phyloP scores from a whole-genome alignment of 768 basidiomycete genomes.

The Mycena haematopus region DNA sequence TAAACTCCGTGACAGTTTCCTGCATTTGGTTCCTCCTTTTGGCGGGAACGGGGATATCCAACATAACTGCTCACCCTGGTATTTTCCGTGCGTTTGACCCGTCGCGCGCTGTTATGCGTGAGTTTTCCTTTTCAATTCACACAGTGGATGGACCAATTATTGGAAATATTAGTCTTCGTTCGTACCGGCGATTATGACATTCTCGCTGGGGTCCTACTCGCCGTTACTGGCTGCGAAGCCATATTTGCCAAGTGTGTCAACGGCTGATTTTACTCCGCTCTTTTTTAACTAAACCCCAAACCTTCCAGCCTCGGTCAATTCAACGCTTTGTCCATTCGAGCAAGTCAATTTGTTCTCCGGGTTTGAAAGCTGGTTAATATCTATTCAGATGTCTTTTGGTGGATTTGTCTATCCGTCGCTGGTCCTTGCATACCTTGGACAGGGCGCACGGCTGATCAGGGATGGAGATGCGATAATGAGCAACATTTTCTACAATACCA shows the following conservation, averaged over 20 bases:
- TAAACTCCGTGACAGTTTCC: constrained; percentile 45
- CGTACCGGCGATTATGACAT: constrained; percentile 66
- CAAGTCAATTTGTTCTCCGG: constrained; percentile 30
- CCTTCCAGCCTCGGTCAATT: constrained; percentile 66
- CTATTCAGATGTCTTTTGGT: constrained; percentile 54
- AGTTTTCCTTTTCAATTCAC: constrained; percentile 26
- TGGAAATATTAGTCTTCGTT: constrained; percentile 57
- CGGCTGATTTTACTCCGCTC: background rate
- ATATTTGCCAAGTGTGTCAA: constrained; percentile 66
- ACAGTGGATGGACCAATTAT: background rate
- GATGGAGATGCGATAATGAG: constrained; percentile 55
- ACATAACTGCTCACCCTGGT: constrained; percentile 58
- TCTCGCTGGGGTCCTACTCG: constrained; percentile 67
- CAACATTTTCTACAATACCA: constrained; percentile 69
- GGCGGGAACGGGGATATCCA: constrained; percentile 60
- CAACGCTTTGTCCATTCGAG: constrained; percentile 63
- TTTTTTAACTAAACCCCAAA: background rate
- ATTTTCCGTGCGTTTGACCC: constrained; percentile 74
- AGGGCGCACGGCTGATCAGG: constrained; percentile 66
- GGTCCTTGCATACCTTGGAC: constrained; percentile 71
- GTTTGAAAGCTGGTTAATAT: background rate
- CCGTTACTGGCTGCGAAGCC: constrained; percentile 74
- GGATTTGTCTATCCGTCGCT: constrained; percentile 64
- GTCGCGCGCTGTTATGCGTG: constrained; percentile 66
- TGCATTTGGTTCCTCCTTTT: constrained; percentile 63